A percentile compares a stretch with the other conserved stretches of the same genome.
Evolutionary conservation across 441 rosid species (phyloP).

Genomic region (Adansonia gregorii): DNA sequence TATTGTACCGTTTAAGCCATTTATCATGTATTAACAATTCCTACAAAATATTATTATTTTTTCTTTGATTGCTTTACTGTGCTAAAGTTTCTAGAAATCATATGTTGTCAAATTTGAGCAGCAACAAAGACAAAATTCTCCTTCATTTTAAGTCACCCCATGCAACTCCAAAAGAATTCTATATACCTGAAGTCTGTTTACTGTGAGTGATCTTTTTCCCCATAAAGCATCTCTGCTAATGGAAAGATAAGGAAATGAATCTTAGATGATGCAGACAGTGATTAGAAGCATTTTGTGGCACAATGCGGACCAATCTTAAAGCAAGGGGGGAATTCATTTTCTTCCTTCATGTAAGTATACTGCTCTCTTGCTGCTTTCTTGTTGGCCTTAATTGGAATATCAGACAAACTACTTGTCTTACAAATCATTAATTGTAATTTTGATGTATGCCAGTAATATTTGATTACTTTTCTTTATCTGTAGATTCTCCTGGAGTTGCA

Average conservation of each 20-base stretch:
- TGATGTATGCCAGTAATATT: constrained; percentile 26
- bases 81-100: constrained; percentile 22
- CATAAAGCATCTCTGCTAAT: not conserved
- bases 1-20: not conserved
- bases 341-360: not conserved
- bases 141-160: not conserved
- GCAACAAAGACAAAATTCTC: not conserved
- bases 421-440: not conserved
- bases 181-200: not conserved
- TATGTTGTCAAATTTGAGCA: not conserved
- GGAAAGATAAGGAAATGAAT: not conserved
- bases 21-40: not conserved
- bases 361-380: constrained; percentile 10
- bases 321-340: constrained; percentile 16
- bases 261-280: constrained; percentile 7
- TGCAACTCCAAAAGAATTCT: not conserved
- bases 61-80: constrained; percentile 13
- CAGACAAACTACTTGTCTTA: constrained; percentile 1
- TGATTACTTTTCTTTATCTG: constrained; percentile 32
- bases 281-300: not conserved
- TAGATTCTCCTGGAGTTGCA: constrained; percentile 74
- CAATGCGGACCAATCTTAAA: not conserved
- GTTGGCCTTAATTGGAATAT: constrained; percentile 1
- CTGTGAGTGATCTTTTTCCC: not conserved
- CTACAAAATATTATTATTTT: not conserved